Evolutionary conservation across 2,329 filamentous ascomycete species (phyloP).

Genomic region (Nannizzia gypsea): DNA sequence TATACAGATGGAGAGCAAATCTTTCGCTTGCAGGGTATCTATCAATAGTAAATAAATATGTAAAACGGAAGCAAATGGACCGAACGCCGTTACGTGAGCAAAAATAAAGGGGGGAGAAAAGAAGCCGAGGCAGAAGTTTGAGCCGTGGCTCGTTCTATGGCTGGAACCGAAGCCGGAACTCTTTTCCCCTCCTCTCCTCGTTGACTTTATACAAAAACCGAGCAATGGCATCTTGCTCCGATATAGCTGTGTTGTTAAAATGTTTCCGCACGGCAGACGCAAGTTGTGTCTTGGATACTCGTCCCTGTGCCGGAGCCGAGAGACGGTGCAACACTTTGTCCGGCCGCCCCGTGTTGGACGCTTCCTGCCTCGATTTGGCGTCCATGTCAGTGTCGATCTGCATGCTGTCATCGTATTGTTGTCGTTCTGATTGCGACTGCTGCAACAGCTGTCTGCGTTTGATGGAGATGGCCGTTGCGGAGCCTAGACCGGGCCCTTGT

Average conservation of each 20-base stretch:
- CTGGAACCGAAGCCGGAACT: slow-evolving; percentile 33
- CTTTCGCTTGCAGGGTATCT: neutral
- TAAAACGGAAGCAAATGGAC: neutral
- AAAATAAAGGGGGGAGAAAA: neutral
- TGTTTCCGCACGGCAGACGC: slow-evolving; percentile 36
- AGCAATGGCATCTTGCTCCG: slow-evolving; percentile 38
- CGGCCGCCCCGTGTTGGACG: neutral
- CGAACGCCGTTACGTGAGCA: neutral
- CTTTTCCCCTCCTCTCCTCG: slow-evolving; percentile 32
- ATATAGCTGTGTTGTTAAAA: slow-evolving; percentile 36
- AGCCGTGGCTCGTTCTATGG: slow-evolving; percentile 18
- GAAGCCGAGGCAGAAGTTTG: neutral
- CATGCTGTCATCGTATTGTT: slow-evolving; percentile 1
- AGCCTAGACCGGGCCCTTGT: slow-evolving; percentile 33
- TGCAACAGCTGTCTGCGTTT: neutral
- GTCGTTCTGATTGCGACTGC: slow-evolving; percentile 8
- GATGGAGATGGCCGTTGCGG: slow-evolving; percentile 33
- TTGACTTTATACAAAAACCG: slow-evolving; percentile 38
- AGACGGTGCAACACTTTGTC: neutral
- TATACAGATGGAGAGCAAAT: neutral
- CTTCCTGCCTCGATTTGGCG: neutral
- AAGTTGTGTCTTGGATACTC: slow-evolving; percentile 33
- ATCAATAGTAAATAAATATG: neutral
- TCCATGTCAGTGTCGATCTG: neutral
- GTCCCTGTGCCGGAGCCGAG: slow-evolving; percentile 21